Evolutionary conservation across 176 grass and related monocot genomes (phyloP), one percentile per base, ranked within the genome.

Genomic region (Oryza glaberrima): DNA sequence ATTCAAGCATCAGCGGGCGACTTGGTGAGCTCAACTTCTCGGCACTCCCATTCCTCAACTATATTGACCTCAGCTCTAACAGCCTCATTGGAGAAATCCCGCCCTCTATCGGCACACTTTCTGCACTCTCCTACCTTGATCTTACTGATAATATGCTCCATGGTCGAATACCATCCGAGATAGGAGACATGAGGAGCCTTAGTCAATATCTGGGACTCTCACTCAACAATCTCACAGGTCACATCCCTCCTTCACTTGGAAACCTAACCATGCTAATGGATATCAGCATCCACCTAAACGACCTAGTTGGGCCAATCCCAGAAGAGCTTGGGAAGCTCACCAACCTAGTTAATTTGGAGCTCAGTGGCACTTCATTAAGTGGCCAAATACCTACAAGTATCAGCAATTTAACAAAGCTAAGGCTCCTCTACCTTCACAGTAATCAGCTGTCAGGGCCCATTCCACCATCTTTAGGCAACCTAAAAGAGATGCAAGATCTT

Each of bases 41-140:
- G 0, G 46, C 46, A 1, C 66, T 81, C 65, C 65, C 84, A 0
- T 79, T 75, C 23, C 34, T 87, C 47, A 78, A 14, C 3, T 1
- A 4, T 17, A 4, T 90, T 0, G 23, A 45, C n/a, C 73, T 90
- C 6, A 7, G n/a, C 28, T 0, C 0, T 28, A 87, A 90, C 10
- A 10, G 19, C 6, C 69, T 92, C 13, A 35, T 5, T 51, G 91
- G 87, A 7, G 32, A 11, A 0, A 92, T 89, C n/a, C 84, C 84
- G 0, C 1, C 16, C 0, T 10, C 32, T 0, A 34, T 87, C 1
- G 35, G 45, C 44, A 23, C 41, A 0, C 3, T 79, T 4, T 51
- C 5, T 8, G 4, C 56, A 16, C 66, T 81, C 10, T 52, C 79
- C 8, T 70, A 14, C n/a, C 41, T 81, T 34, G 66, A 56, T 35